Percentiles rank a stretch among this genome's conserved stretches.
Conservation (phyloP, 257 asterid species). For the Echites panduratus region DNA sequence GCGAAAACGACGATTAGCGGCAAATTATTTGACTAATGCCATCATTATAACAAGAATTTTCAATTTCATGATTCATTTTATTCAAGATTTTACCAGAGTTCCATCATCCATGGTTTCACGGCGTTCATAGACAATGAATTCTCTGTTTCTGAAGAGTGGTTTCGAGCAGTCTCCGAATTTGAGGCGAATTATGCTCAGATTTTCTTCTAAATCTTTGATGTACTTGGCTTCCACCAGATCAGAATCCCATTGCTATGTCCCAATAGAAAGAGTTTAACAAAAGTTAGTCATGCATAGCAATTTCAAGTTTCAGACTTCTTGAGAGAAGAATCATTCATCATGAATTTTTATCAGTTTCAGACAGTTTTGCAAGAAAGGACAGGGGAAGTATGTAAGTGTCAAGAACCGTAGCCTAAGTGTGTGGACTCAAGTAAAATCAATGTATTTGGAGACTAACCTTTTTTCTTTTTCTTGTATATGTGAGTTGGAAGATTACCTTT, state of each 20-base stretch:
- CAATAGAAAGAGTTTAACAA: neutral
- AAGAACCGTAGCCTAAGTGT: neutral
- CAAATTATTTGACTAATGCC: neutral
- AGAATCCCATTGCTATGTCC: conserved; percentile 73
- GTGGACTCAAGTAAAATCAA: neutral
- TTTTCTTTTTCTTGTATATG: neutral
- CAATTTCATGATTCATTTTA: neutral
- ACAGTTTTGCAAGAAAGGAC: neutral
- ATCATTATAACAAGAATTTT: neutral
- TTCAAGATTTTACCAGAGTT: conserved; percentile 45
- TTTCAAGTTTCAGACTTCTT: neutral
- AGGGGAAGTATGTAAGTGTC: neutral
- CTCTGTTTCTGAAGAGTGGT: conserved; percentile 86
- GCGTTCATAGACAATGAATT: conserved; percentile 82
- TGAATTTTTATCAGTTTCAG: neutral
- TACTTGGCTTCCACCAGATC: conserved; percentile 73
- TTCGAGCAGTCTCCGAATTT: conserved; percentile 76
- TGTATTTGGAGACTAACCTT: too few species aligned
- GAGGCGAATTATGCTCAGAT: conserved; percentile 68
- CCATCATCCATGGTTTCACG: conserved; percentile 96
- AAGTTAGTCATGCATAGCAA: neutral
- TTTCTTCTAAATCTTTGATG: conserved; percentile 74
- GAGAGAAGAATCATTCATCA: neutral
- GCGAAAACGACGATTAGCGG: too few species aligned
- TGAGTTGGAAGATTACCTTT: conserved; percentile 30